Evolutionary conservation across 139 green algal genomes (phyloP).

Genomic region (Chlamydomonas urium): DNA sequence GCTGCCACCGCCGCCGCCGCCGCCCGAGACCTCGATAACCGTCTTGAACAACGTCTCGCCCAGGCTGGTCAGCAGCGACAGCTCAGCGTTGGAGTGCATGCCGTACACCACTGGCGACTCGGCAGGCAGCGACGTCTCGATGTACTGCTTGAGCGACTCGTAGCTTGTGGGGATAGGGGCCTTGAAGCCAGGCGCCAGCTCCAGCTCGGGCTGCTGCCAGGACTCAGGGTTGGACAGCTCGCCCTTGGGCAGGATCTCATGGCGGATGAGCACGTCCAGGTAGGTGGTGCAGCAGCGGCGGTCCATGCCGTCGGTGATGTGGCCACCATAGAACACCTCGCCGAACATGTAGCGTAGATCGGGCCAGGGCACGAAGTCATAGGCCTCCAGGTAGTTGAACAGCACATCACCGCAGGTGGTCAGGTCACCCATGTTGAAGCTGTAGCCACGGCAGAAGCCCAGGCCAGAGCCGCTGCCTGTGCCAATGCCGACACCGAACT

Average conservation of each 20-base stretch:
- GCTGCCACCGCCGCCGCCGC: constrained; percentile 46
- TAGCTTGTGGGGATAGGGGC: constrained; percentile 67
- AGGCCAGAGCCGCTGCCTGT: constrained; percentile 73
- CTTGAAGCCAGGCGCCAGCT: constrained; percentile 75
- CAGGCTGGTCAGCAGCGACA: constrained; percentile 73
- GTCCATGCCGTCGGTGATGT: constrained; percentile 87
- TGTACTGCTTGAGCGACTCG: constrained; percentile 62
- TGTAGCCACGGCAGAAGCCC: constrained; percentile 85
- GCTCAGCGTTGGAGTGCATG: constrained; percentile 83
- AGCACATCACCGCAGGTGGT: constrained; percentile 81
- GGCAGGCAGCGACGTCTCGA: constrained; percentile 66
- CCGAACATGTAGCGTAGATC: constrained; percentile 88
- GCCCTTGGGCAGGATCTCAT: constrained; percentile 65
- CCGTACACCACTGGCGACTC: constrained; percentile 82
- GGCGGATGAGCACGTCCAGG: constrained; percentile 73
- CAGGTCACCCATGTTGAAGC: constrained; percentile 86
- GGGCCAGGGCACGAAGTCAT: constrained; percentile 68
- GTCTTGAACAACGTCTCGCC: constrained; percentile 83
- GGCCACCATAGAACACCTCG: constrained; percentile 81
- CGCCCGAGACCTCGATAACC: constrained; percentile 67
- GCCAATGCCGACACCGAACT: constrained; percentile 83
- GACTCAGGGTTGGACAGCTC: constrained; percentile 35
- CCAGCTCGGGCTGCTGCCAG: constrained; percentile 53
- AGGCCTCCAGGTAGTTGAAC: constrained; percentile 81
- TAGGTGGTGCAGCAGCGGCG: constrained; percentile 80